Evolutionary conservation across 75 land plant genomes (phyloP).

Genomic region (Sequoiadendron giganteum): DNA sequence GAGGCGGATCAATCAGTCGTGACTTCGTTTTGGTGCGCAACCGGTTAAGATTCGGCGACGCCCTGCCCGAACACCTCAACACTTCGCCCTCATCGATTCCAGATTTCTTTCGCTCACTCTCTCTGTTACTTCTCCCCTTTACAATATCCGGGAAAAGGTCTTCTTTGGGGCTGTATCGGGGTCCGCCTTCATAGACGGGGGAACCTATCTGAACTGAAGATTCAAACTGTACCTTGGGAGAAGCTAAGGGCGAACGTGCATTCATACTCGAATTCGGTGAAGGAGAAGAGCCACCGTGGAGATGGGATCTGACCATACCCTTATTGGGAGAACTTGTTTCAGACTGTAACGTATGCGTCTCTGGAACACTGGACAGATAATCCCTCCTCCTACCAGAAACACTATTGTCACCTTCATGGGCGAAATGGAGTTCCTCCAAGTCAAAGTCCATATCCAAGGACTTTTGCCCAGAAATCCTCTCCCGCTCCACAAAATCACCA

Average conservation of each 20-base stretch:
- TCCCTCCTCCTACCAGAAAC: neutral
- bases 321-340: neutral
- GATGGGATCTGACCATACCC: neutral
- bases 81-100: neutral
- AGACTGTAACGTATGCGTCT: neutral
- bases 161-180: neutral
- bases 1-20: neutral
- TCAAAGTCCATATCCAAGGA: conserved; percentile 5
- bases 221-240: neutral
- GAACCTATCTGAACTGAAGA: neutral
- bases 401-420: neutral
- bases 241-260: neutral
- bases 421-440: neutral
- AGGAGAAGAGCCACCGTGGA: no score
- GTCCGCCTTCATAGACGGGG: neutral
- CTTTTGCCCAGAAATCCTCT: neutral
- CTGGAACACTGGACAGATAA: neutral
- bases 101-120: neutral
- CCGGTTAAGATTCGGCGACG: conserved; percentile 12
- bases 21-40: neutral
- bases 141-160: neutral
- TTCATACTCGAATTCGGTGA: neutral
- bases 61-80: conserved; percentile 11
- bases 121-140: neutral
- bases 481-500: neutral